phyloP scores from a whole-genome alignment of 805 yeast species.

The Pichia rugopelliculosa region DNA sequence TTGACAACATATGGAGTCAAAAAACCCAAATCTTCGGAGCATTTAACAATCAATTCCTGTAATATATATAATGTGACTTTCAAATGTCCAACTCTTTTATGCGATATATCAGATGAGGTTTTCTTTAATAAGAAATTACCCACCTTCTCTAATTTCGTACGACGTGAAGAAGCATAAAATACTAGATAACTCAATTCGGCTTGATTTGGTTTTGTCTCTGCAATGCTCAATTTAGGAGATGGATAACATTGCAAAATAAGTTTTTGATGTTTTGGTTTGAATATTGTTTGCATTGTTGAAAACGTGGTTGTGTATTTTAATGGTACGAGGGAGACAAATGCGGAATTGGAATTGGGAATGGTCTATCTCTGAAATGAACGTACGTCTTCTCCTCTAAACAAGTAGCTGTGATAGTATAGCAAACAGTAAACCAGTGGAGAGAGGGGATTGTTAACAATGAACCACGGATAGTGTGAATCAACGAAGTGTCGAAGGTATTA shows the following conservation, averaged over 20 bases:
- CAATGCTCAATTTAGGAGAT: slow-evolving; percentile 50
- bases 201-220: slow-evolving; percentile 86
- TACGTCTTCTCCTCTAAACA: too few species aligned
- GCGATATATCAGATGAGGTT: slow-evolving; percentile 52
- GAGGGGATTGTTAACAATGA: too few species aligned
- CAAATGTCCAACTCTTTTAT: slow-evolving; percentile 67
- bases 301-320: not conserved
- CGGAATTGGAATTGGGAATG: too few species aligned
- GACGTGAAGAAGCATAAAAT: slow-evolving; percentile 83
- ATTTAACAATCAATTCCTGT: slow-evolving; percentile 60
- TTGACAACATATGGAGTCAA: slow-evolving; percentile 64
- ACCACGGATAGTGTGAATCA: too few species aligned
- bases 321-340: not conserved
- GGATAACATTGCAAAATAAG: slow-evolving; percentile 90
- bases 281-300: slow-evolving; percentile 9
- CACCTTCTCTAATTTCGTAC: slow-evolving; percentile 85
- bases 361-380: too few species aligned
- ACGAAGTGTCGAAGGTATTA: too few species aligned
- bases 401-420: too few species aligned
- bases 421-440: too few species aligned
- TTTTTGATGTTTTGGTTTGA: slow-evolving; percentile 76
- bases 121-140: slow-evolving; percentile 58
- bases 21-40: slow-evolving; percentile 77
- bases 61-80: slow-evolving; percentile 73
- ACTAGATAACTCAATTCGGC: slow-evolving; percentile 83